Base-by-base conservation (phyloP, 2,329 filamentous ascomycete species). In the Clonostachys solani region DNA sequence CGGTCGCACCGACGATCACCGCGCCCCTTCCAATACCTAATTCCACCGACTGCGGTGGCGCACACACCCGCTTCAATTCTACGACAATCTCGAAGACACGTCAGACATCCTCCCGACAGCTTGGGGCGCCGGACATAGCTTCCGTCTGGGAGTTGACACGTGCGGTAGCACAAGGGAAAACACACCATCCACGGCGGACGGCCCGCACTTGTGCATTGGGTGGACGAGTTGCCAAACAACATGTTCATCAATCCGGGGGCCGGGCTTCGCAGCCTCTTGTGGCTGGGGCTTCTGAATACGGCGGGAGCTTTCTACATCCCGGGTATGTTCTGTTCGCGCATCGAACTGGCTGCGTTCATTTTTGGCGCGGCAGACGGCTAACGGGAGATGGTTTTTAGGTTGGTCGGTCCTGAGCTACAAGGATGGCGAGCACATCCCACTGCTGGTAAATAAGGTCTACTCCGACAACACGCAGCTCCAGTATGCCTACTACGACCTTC, bases 381-480 rank as follows among this genome's bases (percentile, higher is more conserved):
- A 43, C n/a, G 12, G 12, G 6, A 42, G 12, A 58, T 49, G 3
- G 12, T 12, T 29, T 36, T 37, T 53, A 77, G 90, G 90, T 55
- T 94, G 87, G 77, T 95, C 90, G 6, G 83, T 92, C 60, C 87
- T 84, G 61, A 89, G 82, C 60, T 95, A 95, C 63, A 77, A 77
- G 54, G 81, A 91, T 53, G 80, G 82, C 63, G 87, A 95, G 56
- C 74, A 82, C 12, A 86, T 95, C 37, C 89, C 90, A 1, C 75
- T 96, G n/a, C 83, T 92, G 47, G 87, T 94, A 54, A 95, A 95
- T 72, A 95, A 95, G 66, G 84, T 92, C 57, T 95, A 92, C 67
- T 95, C 89, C 47, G 90, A 95, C 67, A 84, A 88, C 58, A 94
- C 88, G 8, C 86, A 94, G 63, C 73, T 95, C n/a, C 89, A 95